Evolutionary conservation across 306 rosid species (phyloP).

Genomic region (Dalbergia oliveri): DNA sequence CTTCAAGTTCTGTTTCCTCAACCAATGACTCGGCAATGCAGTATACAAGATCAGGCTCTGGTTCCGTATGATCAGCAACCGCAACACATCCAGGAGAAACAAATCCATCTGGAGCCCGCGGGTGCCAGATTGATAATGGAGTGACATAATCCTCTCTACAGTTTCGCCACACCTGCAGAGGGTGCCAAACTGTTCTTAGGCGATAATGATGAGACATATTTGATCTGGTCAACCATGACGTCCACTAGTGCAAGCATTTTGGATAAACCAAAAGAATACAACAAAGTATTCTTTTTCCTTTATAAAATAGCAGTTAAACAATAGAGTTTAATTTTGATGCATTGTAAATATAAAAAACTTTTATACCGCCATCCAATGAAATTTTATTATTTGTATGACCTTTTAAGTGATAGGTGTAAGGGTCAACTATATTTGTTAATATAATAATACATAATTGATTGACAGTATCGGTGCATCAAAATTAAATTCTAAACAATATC

Average conservation of each 20-base stretch:
- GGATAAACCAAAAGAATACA: slow-evolving; percentile 16
- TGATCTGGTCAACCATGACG: slow-evolving; percentile 19
- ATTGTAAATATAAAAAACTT: too few species aligned
- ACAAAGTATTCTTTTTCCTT: slow-evolving; percentile 1
- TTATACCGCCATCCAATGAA: too few species aligned
- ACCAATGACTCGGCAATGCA: slow-evolving; percentile 78
- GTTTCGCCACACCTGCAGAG: slow-evolving; percentile 92
- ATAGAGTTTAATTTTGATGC: background rate
- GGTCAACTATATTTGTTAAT: too few species aligned
- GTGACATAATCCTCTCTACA: slow-evolving; percentile 77
- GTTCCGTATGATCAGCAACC: slow-evolving; percentile 71
- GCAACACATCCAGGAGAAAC: slow-evolving; percentile 88
- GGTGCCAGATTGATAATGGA: slow-evolving; percentile 86
- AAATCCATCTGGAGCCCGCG: slow-evolving; percentile 95
- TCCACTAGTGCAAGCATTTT: slow-evolving; percentile 27
- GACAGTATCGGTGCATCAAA: too few species aligned
- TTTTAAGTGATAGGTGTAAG: too few species aligned
- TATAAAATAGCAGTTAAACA: slow-evolving; percentile 6
- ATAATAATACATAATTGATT: too few species aligned
- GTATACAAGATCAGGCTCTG: slow-evolving; percentile 72
- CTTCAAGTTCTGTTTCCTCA: slow-evolving; percentile 88
- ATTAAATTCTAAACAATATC: too few species aligned
- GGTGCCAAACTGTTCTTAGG: slow-evolving; percentile 33
- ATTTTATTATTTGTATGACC: too few species aligned
- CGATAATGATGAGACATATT: slow-evolving; percentile 5